A percentile compares a stretch with the other conserved stretches of the same genome.
These are phyloP conservation scores for Alopecurus myosuroides DNA, from an alignment of 176 grass and related monocot genomes.

Conservation along the genomic window DNA sequence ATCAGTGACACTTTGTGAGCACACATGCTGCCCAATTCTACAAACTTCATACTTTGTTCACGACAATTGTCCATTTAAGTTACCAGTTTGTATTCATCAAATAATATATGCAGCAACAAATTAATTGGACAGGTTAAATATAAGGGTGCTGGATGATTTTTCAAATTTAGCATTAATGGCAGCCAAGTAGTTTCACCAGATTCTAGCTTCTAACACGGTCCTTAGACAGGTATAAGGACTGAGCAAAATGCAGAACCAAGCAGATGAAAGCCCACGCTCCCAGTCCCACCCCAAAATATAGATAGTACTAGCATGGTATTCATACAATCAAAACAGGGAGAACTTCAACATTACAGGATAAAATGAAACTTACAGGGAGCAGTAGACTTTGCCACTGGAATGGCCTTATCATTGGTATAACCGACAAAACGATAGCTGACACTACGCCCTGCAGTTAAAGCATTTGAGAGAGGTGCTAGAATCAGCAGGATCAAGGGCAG, in stretches of 20 bases:
- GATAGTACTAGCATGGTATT: conserved; percentile 18
- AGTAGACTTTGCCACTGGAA: conserved; percentile 99
- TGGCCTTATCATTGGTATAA: conserved; percentile 93
- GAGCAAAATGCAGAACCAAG: neutral
- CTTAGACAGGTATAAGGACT: neutral
- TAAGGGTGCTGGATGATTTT: neutral
- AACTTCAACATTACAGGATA: conserved; percentile 20
- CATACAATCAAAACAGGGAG: neutral
- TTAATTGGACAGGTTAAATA: neutral
- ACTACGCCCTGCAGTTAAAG: conserved; percentile 79
- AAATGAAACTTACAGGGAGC: conserved; percentile 79
- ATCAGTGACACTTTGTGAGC: neutral
- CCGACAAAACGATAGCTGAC: conserved; percentile 83
- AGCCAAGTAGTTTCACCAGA: neutral
- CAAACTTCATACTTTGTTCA: neutral
- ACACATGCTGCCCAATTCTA: neutral
- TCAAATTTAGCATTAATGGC: neutral
- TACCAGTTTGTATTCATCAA: neutral
- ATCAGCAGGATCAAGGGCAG: conserved; percentile 30
- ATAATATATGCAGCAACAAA: neutral
- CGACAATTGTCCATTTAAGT: neutral
- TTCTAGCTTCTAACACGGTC: neutral
- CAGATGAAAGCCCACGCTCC: neutral
- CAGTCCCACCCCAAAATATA: neutral
- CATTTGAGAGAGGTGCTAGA: conserved; percentile 25